These are phyloP conservation scores for Nakaseomyces bracarensis DNA, from an alignment of 1,139 yeast genomes.

Conservation along the genomic window DNA sequence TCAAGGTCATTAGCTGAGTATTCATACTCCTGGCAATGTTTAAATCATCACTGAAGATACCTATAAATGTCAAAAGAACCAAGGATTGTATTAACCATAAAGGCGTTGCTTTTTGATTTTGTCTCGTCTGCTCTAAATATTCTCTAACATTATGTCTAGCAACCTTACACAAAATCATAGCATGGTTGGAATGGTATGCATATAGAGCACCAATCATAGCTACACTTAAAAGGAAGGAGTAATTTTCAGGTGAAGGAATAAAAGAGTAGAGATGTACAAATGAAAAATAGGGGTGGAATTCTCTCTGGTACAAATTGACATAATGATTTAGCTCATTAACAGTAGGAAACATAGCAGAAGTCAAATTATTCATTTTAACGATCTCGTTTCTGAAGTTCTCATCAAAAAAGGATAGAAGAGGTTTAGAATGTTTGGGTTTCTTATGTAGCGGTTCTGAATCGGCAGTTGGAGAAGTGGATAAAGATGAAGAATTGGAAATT, in stretches of 20 bases:
- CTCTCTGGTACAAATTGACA: slow-evolving; percentile 58
- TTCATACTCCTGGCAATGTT: slow-evolving; percentile 67
- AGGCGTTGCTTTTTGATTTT: slow-evolving; percentile 60
- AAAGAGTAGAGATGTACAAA: slow-evolving; percentile 72
- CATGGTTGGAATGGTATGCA: slow-evolving; percentile 70
- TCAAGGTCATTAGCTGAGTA: slow-evolving; percentile 68
- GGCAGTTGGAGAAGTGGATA: slow-evolving; percentile 12
- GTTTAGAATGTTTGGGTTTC: slow-evolving; percentile 7
- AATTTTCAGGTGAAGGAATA: slow-evolving; percentile 50
- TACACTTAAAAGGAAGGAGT: slow-evolving; percentile 72
- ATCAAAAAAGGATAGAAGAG: slow-evolving; percentile 37
- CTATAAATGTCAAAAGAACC: slow-evolving; percentile 71
- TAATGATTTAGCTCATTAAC: slow-evolving; percentile 67
- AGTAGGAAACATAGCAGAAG: slow-evolving; percentile 57
- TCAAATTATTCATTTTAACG: slow-evolving; percentile 43
- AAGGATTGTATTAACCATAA: slow-evolving; percentile 84
- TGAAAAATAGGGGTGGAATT: slow-evolving; percentile 74
- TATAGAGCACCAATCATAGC: slow-evolving; percentile 86
- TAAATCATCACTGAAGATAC: slow-evolving; percentile 70
- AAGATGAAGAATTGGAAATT: slow-evolving; percentile 18
- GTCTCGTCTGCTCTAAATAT: slow-evolving; percentile 55
- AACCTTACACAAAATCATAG: slow-evolving; percentile 67
- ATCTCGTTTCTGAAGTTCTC: slow-evolving; percentile 46
- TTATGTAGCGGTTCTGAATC: neutral
- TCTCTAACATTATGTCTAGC: slow-evolving; percentile 72